Evolutionary conservation across 306 rosid genomes (phyloP).

Genomic region (Cucumis melo): DNA sequence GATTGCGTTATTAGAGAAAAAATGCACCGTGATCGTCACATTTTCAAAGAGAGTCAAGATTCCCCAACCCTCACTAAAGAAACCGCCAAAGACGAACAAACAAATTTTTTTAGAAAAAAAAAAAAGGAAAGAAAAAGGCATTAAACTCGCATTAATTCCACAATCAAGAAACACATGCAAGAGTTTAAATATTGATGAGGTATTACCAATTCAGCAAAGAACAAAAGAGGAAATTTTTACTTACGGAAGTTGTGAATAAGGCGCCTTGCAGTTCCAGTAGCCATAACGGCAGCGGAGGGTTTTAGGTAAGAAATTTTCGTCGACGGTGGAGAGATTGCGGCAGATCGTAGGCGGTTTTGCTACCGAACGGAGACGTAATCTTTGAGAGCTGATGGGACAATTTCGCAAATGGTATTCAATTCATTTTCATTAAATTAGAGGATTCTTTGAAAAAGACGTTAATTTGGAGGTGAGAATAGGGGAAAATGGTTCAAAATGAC

Average conservation of each 20-base stretch:
- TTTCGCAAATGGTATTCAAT: no score
- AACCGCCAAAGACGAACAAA: not conserved
- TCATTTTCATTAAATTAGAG: not conserved
- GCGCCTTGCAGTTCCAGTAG: slow-evolving; percentile 6
- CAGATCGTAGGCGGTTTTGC: not conserved
- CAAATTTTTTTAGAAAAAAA: no score
- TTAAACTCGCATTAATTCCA: not conserved
- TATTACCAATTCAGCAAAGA: not conserved
- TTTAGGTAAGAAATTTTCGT: not conserved
- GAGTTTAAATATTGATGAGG: not conserved
- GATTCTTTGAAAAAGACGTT: no score
- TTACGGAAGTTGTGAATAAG: slow-evolving; percentile 9
- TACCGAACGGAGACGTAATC: no score
- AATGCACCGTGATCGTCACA: not conserved
- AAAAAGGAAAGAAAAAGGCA: not conserved
- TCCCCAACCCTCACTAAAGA: not conserved
- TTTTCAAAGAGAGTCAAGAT: not conserved
- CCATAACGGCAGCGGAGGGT: slow-evolving; percentile 1
- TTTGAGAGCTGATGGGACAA: not conserved
- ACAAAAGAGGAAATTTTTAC: not conserved
- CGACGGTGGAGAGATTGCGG: not conserved
- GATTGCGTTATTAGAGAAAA: not conserved
- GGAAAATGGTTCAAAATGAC: no score
- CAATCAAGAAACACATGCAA: not conserved
- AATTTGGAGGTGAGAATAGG: no score